Evolutionary conservation across 1,139 yeast genomes (phyloP), one percentile per base, ranked within the genome.

Genomic region (Yamadazyma siamensis): DNA sequence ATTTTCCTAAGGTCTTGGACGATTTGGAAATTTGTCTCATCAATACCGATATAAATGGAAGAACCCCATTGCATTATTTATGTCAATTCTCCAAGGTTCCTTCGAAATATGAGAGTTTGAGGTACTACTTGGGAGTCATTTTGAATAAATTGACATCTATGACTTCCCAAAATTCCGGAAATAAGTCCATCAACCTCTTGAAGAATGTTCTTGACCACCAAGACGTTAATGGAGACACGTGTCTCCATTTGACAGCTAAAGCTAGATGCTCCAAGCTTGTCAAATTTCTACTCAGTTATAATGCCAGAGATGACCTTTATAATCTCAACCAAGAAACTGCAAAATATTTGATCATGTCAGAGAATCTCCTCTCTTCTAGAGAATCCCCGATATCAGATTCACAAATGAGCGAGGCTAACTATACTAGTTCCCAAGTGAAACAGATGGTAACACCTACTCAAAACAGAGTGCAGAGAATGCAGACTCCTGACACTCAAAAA

Each of bases 51-150:
- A 67, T 69, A 18, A 77, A 76, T 47, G 85, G 86, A 11, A 63
- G 89, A 40, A 76, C 87, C 1, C 89, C 89, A 2, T 53, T 82
- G 35, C 94, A 83, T 56, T 81, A 83, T 46, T 54, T 83, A 31
- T 75, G 82, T 48, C 88, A 80, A 45, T 63, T 77, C 44, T 59
- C 77, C 21, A 71, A 77, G 24, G 69, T 69, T 19, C 59, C 65
- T 34, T 61, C 79, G 3, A 49, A 81, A 65, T 53, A 55, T 29
- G 71, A 65, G 15, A 64, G 72, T 28, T 59, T 67, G 31, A 45
- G 57, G 26, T 66, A 66, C 35, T 69, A 69, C 38, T 44, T 67
- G 34, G 58, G 56, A 26, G 49, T 55, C 5, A 58, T 74, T 13
- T 57, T 57, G 35, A 66, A 63, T 28, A 68, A 67, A 40, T 52